Evolutionary conservation across 495 filamentous ascomycete genomes (phyloP).

Genomic region (Gamarada debralockiae): DNA sequence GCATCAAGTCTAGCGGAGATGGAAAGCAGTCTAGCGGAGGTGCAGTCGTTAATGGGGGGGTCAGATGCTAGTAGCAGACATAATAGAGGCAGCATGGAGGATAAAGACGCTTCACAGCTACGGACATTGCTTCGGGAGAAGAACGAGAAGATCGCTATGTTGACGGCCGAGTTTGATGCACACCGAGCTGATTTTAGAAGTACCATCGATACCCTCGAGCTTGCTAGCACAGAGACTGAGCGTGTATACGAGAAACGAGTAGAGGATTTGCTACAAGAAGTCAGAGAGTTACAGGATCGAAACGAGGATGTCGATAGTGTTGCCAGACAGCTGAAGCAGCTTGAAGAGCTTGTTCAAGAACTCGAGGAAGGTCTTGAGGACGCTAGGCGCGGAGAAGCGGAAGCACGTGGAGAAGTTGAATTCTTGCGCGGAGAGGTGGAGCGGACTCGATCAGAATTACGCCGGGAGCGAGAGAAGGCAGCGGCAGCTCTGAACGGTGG

Average conservation of each 20-base stretch:
- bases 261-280: constrained; percentile 82
- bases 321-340: constrained; percentile 83
- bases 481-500: constrained; percentile 51
- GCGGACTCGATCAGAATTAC: constrained; percentile 82
- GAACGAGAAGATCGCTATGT: constrained; percentile 89
- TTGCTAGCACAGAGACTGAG: constrained; percentile 95
- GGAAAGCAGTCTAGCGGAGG: constrained; percentile 71
- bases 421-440: constrained; percentile 96
- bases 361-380: constrained; percentile 97
- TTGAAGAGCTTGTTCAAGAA: constrained; percentile 94
- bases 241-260: constrained; percentile 94
- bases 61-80: constrained; percentile 25
- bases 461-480: constrained; percentile 85
- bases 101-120: constrained; percentile 72
- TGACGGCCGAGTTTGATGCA: constrained; percentile 92
- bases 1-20: constrained; percentile 76
- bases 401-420: constrained; percentile 93
- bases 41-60: constrained; percentile 62
- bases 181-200: constrained; percentile 95
- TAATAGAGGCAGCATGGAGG: constrained; percentile 58
- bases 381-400: constrained; percentile 91
- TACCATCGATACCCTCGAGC: constrained; percentile 93
- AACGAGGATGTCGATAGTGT: constrained; percentile 89
- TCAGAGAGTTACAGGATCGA: constrained; percentile 74
- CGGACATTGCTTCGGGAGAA: constrained; percentile 84